Percentiles rank a stretch among this genome's conserved stretches.
Evolutionary conservation across 768 basidiomycete species (phyloP).

Genomic region (Hebeloma cylindrosporum): DNA sequence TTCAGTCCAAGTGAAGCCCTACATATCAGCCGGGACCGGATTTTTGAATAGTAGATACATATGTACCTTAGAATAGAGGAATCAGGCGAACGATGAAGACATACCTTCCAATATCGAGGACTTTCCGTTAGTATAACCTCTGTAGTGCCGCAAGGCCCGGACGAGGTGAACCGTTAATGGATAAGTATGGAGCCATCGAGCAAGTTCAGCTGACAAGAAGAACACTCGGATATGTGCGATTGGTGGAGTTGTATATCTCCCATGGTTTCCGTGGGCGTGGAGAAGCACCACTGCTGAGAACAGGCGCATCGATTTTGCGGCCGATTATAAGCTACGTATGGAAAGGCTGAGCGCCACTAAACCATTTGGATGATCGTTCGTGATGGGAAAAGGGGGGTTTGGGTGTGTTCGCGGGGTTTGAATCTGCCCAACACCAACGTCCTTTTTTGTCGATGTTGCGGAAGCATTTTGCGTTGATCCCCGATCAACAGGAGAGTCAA

Average conservation of each 20-base stretch:
- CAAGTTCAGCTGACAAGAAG: conserved; percentile 15
- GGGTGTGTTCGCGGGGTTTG: conserved; percentile 30
- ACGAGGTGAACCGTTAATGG: conserved; percentile 1
- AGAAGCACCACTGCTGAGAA: conserved; percentile 14
- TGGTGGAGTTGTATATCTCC: conserved; percentile 20
- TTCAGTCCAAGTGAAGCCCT: no score
- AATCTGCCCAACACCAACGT: conserved; percentile 19
- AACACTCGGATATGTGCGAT: conserved; percentile 19
- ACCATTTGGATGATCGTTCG: conserved; percentile 29
- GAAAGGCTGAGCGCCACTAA: conserved; percentile 35
- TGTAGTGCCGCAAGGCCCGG: conserved; percentile 16
- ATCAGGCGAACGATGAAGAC: no score
- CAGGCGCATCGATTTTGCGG: conserved; percentile 15
- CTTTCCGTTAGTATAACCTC: no score
- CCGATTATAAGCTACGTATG: conserved; percentile 24
- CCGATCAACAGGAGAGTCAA: conserved; percentile 55
- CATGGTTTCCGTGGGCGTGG: conserved; percentile 29
- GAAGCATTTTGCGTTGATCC: conserved; percentile 50
- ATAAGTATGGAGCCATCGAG: conserved; percentile 13
- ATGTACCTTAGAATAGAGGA: no score
- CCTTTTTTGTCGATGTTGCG: conserved; percentile 32
- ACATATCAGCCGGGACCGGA: no score
- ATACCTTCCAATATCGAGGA: no score
- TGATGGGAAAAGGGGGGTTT: conserved; percentile 22
- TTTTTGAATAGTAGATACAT: no score